A percentile compares a stretch with the other conserved stretches of the same genome.
phyloP scores from a whole-genome alignment of 768 basidiomycete species.

The Lentinus brumalis region DNA sequence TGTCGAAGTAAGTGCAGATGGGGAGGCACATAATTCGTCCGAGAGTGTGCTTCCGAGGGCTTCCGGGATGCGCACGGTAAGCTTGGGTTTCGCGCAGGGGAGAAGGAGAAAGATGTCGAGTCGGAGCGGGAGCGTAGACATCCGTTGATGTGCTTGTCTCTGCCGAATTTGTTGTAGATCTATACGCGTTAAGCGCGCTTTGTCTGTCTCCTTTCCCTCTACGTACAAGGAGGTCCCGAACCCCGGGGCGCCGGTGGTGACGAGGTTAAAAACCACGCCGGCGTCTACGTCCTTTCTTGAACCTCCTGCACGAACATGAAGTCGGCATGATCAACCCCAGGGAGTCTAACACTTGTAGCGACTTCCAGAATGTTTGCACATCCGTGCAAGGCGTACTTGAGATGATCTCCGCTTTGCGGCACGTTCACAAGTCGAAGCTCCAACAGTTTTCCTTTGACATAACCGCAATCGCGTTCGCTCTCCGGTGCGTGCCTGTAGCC shows the following conservation, averaged over 20 bases:
- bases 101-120: conserved; percentile 13
- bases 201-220: neutral
- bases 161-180: neutral
- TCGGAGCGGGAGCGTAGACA: conserved; percentile 13
- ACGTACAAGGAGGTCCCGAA: neutral
- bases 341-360: neutral
- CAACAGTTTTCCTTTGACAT: conserved; percentile 1
- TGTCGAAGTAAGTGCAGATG: neutral
- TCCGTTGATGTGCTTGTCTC: neutral
- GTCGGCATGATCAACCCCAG: neutral
- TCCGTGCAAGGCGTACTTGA: neutral
- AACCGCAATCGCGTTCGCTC: conserved; percentile 1
- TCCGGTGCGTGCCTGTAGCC: neutral
- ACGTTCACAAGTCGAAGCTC: conserved; percentile 7
- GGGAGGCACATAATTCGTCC: neutral
- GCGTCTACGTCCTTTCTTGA: too few relatives aligned
- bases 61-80: conserved; percentile 17
- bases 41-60: neutral
- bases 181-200: neutral
- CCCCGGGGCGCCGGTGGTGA: neutral
- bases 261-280: too few relatives aligned
- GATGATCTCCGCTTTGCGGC: neutral
- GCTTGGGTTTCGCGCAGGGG: conserved; percentile 17
- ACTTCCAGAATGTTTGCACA: neutral
- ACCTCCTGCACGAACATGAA: neutral